Base-by-base conservation (phyloP, 164 flowering plant genomes). In the Stephania yunnanensis region DNA sequence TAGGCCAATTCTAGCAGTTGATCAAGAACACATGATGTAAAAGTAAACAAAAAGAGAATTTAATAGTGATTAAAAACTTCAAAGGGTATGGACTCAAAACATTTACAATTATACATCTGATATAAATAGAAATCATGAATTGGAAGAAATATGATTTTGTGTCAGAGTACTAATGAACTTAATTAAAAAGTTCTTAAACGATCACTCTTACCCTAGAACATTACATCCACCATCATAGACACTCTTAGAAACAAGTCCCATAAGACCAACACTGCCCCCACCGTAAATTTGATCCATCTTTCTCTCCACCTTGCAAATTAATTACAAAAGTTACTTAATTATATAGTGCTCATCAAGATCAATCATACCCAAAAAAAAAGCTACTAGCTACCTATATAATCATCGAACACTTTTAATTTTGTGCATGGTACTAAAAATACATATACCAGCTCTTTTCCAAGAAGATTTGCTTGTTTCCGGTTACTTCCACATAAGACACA, bases 401-500 rank as follows among this genome's bases (percentile, higher is more conserved):
- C 19, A 8, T 25, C 20, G 20, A 69, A 6, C 13, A 10, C 20
- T 15, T n/a, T 58, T 2, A 58, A 58, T 55, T 55, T 12, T 5
- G 25, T 25, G 25, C 17, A 12, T 1, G 1, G 31, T 13, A 45
- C 10, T 42, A 67, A 13, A 31, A 52, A 53, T 20, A 53, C 6
- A 76, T 72, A 0, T 25, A 84, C 87, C 83, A 85, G 78, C 76
- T 83, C 77, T 71, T 72, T 79, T 72, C 83, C 87, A 74, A 85
- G 85, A 82, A 85, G 10, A 83, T 76, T 76, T 75, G 67, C 70
- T 78, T 82, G 10, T 82, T 72, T 50, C 87, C 87, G 71, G 42
- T 80, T 82, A 45, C 86, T 83, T 52, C 87, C 86, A 77, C 86
- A 83, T 42, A 80, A 85, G 13, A 85, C 87, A 77, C 87, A 85